Evolutionary conservation across 2,329 filamentous ascomycete species (phyloP), one percentile per base, ranked within the genome.

Genomic region (Chrysosporium keratinophilum): DNA sequence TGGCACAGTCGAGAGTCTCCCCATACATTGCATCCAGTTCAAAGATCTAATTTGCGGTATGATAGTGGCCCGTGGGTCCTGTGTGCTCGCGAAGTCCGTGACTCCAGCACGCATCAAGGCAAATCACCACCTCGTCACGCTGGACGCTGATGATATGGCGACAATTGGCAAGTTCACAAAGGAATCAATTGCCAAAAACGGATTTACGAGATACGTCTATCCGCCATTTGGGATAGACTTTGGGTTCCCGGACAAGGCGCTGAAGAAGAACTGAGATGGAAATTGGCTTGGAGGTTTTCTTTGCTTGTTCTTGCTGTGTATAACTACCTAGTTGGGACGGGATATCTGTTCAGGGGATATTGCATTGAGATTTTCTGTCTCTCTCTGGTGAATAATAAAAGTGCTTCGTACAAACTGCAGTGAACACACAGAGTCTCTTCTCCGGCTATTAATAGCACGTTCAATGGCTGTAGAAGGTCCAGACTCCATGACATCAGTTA

Each of bases 161-260:
- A 62, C 62, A 14, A 69, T 72, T 33, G 61, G 63, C 52, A 68
- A 68, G 57, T 71, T 69, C 58, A 65, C 64, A 0, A 63, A 69
- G 14, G 61, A 66, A 12, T 57, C 68, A 40, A 64, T 63, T 7
- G 63, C 65, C 39, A 66, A 54, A 46, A 45, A 51, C 33, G 56
- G 41, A 59, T 61, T 43, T 62, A 67, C 57, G 62, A 67, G 69
- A 48, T 86, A 80, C 58, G 81, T 87, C 34, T 85, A 83, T 66
- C 84, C 84, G 59, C 78, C 82, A 0, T 87, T 86, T 62, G 81
- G 81, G 2, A 69, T 84, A 47, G 75, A 83, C 62, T 83, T 87
- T 66, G 83, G 83, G 1, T 87, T 87, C 72, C 83, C 82, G n/a
- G 84, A 87, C 65, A 84, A 84, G 76, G 58, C 54, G 9, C 53